These are phyloP conservation scores for Penicillium concentricum DNA, from an alignment of 2,329 filamentous ascomycete species.

Conservation along the genomic window DNA sequence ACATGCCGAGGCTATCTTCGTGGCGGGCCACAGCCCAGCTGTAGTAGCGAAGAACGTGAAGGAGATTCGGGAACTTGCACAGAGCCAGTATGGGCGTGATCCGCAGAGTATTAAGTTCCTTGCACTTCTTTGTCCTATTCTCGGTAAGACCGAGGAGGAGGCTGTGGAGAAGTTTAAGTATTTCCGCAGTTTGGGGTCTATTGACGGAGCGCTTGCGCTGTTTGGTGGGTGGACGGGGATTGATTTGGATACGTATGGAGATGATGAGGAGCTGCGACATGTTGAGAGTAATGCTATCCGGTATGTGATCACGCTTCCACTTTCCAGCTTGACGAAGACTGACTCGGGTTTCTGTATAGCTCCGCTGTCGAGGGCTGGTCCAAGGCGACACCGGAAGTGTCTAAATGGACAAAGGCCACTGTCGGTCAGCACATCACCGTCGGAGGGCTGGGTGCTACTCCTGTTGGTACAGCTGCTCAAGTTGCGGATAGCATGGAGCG, in stretches of 20 bases:
- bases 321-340: conserved; percentile 8
- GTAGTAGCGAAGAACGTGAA: conserved; percentile 62
- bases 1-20: conserved; percentile 70
- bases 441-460: conserved; percentile 64
- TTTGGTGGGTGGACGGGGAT: conserved; percentile 76
- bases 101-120: conserved; percentile 65
- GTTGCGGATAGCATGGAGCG: conserved; percentile 67
- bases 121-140: conserved; percentile 63
- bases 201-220: conserved; percentile 66
- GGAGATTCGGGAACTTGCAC: conserved; percentile 60
- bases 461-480: conserved; percentile 63
- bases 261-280: conserved; percentile 62
- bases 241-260: conserved; percentile 59
- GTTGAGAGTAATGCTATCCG: conserved; percentile 62
- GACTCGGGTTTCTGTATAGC: conserved; percentile 25
- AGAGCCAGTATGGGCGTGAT: conserved; percentile 55
- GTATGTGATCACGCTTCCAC: conserved; percentile 28
- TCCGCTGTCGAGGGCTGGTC: conserved; percentile 53
- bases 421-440: conserved; percentile 67
- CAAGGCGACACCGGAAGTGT: conserved; percentile 57
- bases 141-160: conserved; percentile 65
- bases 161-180: conserved; percentile 64
- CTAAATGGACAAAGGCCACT: conserved; percentile 71
- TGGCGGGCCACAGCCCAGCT: conserved; percentile 63
- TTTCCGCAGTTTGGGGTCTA: conserved; percentile 60